Percentiles rank a stretch among this genome's conserved stretches.
Evolutionary conservation across 805 yeast species (phyloP).

Genomic region (Candida koratica): DNA sequence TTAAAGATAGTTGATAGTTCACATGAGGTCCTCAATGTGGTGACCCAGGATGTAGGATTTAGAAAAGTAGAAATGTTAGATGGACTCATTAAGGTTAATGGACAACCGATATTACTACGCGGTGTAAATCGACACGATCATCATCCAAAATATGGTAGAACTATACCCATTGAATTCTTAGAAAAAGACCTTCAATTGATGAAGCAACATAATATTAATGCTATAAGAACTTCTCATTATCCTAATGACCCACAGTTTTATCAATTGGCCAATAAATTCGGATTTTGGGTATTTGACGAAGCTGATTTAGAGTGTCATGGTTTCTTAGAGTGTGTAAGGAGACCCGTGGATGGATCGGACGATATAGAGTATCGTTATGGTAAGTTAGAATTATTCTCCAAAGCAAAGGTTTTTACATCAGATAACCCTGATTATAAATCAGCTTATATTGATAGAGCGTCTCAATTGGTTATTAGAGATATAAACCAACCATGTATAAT

Average conservation of each 20-base stretch:
- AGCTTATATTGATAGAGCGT: constrained; percentile 33
- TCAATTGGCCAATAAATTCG: constrained; percentile 26
- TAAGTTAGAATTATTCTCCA: constrained; percentile 10
- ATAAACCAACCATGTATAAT: constrained; percentile 30
- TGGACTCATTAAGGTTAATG: constrained; percentile 26
- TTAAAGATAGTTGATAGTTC: constrained; percentile 13
- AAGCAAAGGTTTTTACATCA: constrained; percentile 23
- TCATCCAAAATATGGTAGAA: constrained; percentile 29
- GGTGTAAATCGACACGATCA: constrained; percentile 37
- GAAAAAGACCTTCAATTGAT: constrained; percentile 27
- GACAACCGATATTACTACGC: constrained; percentile 22
- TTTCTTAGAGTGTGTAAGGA: constrained; percentile 18
- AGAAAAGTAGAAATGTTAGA: constrained; percentile 23
- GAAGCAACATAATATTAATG: constrained; percentile 32
- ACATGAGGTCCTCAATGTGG: constrained; percentile 10
- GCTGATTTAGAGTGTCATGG: constrained; percentile 39
- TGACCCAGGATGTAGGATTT: constrained; percentile 25
- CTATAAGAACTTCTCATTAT: constrained; percentile 33
- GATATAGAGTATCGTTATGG: constrained; percentile 12
- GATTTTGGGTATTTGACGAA: constrained; percentile 35
- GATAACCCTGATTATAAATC: constrained; percentile 28
- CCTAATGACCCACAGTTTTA: constrained; percentile 32
- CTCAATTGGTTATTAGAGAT: constrained; percentile 28
- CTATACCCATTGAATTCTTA: constrained; percentile 30
- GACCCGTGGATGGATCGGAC: constrained; percentile 10